Evolutionary conservation across 305 asterid genomes (phyloP), one percentile per base, ranked within the genome.

Genomic region (Petunia hybrid): DNA sequence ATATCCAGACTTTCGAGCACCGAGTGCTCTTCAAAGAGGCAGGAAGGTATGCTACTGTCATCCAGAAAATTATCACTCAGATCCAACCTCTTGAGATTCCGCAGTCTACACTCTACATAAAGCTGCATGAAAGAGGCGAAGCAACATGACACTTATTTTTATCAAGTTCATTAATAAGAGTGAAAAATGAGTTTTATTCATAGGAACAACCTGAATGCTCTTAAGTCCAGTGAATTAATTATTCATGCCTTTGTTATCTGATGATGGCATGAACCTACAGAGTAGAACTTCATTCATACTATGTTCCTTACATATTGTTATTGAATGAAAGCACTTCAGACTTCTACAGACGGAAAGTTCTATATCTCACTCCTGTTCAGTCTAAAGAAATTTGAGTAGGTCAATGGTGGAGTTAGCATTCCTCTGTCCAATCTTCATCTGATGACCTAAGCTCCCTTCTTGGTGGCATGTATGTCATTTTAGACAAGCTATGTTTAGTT

Each of bases 1-100:
- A 81, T 63, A 78, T 81, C 84, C 80, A 81, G 36, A 74, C 80
- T 74, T 67, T 74, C 84, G 36, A 73, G 62, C 35, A 73, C 13
- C 5, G 45, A 35, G 62, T 12, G 35, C 22, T 71, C 48, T 71
- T 71, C 78, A 48, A 71, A 71, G 3, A 73, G 78, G 35, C 78
- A 71, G 13, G 62, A 31, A 10, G 62, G 78, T 48, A 71, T 51
- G 78, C 78, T 71, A 31, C 78, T 61, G 48, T 71, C 62, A 10
- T 71, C 78, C 51, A 48, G 78, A 71, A 71, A 71, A 51, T 71
- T 71, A 71, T 71, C 60, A 12, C 78, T 71, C 45, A 48, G 12
- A 71, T 31, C 78, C 78, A 71, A 71, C 78, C 78, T 71, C 48
- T 48, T 71, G 45, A 71, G 45, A 71, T 71, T 71, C 7, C 0